Conservation (phyloP, 1,284 basidiomycete species). For the Megacollybia platyphylla region DNA sequence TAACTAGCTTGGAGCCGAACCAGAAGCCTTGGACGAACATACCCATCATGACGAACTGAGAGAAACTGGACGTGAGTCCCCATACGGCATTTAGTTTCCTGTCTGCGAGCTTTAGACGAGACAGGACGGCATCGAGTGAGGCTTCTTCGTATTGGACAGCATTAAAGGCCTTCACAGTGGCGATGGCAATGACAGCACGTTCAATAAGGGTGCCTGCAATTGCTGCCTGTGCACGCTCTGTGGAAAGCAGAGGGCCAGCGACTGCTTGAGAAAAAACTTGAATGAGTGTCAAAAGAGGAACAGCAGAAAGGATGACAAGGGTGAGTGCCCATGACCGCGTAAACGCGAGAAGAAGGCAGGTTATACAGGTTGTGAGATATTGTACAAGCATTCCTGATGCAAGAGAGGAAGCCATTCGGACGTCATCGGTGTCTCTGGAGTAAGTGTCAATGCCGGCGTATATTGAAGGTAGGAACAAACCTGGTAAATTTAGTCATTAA, state of each 20-base stretch:
- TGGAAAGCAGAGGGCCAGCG: constrained; percentile 52
- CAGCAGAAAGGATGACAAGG: constrained; percentile 81
- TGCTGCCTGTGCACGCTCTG: constrained; percentile 59
- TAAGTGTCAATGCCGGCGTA: constrained; percentile 4
- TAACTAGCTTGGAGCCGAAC: constrained; percentile 85
- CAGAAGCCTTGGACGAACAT: constrained; percentile 98
- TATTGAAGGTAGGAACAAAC: constrained; percentile 29
- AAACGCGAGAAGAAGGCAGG: constrained; percentile 77
- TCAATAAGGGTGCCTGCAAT: constrained; percentile 71
- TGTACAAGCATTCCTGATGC: constrained; percentile 72
- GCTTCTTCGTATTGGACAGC: constrained; percentile 54
- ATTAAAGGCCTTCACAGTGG: constrained; percentile 95
- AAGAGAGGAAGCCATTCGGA: constrained; percentile 74
- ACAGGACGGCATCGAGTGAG: constrained; percentile 35
- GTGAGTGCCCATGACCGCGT: constrained; percentile 73
- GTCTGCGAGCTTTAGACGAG: constrained; percentile 33
- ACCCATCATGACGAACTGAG: constrained; percentile 72
- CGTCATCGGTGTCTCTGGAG: constrained; percentile 85
- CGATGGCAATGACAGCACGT: constrained; percentile 66
- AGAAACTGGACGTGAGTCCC: constrained; percentile 58
- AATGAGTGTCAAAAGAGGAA: constrained; percentile 73
- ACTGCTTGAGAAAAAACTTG: constrained; percentile 66
- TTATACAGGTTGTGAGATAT: constrained; percentile 68
- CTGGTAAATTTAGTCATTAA: constrained; percentile 90
- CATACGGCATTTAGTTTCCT: constrained; percentile 57